A percentile compares a stretch with the other conserved stretches of the same genome.
phyloP scores from a whole-genome alignment of 1,139 yeast genomes.

The Kurtzmaniella quercitrusa region DNA sequence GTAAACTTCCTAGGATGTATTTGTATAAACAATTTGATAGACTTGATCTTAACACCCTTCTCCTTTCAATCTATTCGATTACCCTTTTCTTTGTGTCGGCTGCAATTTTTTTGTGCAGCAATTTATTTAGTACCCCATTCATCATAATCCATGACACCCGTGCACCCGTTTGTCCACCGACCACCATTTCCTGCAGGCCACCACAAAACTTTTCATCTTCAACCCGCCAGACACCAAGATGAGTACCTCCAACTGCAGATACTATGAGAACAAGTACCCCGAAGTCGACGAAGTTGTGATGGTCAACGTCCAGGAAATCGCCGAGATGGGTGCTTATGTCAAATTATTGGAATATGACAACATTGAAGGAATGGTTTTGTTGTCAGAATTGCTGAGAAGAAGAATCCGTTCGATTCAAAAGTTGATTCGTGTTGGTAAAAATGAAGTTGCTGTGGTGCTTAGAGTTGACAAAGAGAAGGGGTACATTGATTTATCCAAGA shows the following conservation, averaged over 20 bases:
- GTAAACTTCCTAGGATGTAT: not conserved
- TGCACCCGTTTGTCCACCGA: not conserved
- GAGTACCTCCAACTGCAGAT: conserved; percentile 93
- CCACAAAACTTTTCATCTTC: not conserved
- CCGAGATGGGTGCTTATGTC: conserved; percentile 98
- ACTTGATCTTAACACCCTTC: not conserved
- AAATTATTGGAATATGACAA: conserved; percentile 94
- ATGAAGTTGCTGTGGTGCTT: conserved; percentile 97
- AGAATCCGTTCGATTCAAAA: conserved; percentile 98
- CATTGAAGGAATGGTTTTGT: conserved; percentile 96
- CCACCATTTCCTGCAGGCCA: not conserved
- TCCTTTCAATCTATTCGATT: not conserved
- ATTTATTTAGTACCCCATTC: not conserved
- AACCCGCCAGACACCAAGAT: conserved; percentile 23
- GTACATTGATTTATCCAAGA: conserved; percentile 93
- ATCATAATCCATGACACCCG: not conserved
- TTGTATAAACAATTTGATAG: no score
- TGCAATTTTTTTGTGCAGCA: not conserved
- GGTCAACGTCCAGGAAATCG: conserved; percentile 97
- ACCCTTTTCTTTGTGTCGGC: not conserved
- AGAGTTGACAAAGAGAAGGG: conserved; percentile 99
- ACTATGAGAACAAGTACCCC: conserved; percentile 96
- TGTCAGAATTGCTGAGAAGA: conserved; percentile 95
- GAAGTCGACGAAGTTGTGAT: conserved; percentile 98
- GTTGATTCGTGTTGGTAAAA: conserved; percentile 95